These are phyloP conservation scores for Monilinia laxa DNA, from an alignment of 2,329 filamentous ascomycete species.

Conservation along the genomic window DNA sequence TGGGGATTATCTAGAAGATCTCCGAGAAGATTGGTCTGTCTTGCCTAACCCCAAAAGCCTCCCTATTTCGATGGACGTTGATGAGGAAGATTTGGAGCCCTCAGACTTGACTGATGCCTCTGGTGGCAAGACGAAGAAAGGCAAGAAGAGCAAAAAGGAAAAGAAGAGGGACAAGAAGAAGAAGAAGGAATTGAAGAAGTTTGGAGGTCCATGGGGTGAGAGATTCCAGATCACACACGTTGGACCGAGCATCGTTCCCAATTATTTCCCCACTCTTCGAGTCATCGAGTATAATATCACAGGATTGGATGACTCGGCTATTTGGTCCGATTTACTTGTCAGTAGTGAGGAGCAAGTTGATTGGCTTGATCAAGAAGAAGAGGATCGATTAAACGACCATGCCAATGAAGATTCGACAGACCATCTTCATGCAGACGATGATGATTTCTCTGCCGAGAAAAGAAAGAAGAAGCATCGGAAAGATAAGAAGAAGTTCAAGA, in stretches of 20 bases:
- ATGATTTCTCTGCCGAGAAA: constrained; percentile 43
- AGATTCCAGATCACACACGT: constrained; percentile 80
- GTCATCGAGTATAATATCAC: constrained; percentile 92
- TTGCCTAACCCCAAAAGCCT: constrained; percentile 54
- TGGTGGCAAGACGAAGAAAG: constrained; percentile 46
- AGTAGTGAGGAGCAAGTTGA: constrained; percentile 24
- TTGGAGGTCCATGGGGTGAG: constrained; percentile 81
- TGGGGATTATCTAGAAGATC: constrained; percentile 74
- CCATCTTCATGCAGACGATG: constrained; percentile 34
- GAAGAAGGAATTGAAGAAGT: constrained; percentile 59
- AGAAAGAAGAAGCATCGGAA: constrained; percentile 47
- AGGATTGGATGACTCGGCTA: constrained; percentile 33
- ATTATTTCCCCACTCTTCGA: constrained; percentile 86
- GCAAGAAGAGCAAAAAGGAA: constrained; percentile 49
- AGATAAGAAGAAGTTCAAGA: constrained; percentile 49
- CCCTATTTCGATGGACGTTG: background rate
- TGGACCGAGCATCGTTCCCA: constrained; percentile 85
- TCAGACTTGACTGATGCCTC: background rate
- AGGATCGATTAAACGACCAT: background rate
- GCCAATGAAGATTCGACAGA: constrained; percentile 10
- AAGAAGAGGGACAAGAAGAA: constrained; percentile 51
- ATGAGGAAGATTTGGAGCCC: background rate
- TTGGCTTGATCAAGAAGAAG: constrained; percentile 29
- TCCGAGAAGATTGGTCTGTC: constrained; percentile 74
- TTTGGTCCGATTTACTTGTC: constrained; percentile 32